Percentiles rank a stretch among this genome's conserved stretches.
phyloP scores from a whole-genome alignment of 805 yeast genomes.

The Zygotorulaspora chibaensis region DNA sequence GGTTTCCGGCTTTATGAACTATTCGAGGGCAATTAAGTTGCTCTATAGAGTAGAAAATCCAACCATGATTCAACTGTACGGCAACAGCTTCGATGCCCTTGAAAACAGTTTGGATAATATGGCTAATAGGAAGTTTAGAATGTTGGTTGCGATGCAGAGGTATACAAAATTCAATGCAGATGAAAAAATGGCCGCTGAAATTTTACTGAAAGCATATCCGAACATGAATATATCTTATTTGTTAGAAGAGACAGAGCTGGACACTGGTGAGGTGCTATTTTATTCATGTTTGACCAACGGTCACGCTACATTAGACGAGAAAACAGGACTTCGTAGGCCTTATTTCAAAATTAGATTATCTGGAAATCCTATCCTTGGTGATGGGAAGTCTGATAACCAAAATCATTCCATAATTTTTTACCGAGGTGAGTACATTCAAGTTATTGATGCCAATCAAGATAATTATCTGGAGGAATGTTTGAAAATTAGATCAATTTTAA shows the following conservation, averaged over 20 bases:
- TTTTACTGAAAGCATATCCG: conserved; percentile 70
- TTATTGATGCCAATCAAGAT: conserved; percentile 94
- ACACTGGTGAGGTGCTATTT: conserved; percentile 29
- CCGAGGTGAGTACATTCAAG: conserved; percentile 93
- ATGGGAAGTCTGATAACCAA: conserved; percentile 95
- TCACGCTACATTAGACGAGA: conserved; percentile 48
- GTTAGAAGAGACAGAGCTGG: conserved; percentile 39
- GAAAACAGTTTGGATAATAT: conserved; percentile 64
- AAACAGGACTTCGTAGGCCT: conserved; percentile 58
- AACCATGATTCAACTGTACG: conserved; percentile 43
- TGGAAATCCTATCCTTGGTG: conserved; percentile 94
- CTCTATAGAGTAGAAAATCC: conserved; percentile 65
- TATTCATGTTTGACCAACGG: conserved; percentile 72
- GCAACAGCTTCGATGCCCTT: conserved; percentile 49
- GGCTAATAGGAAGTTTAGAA: conserved; percentile 74
- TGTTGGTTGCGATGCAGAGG: conserved; percentile 87
- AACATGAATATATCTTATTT: conserved; percentile 53
- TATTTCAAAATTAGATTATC: conserved; percentile 67
- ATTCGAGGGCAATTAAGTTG: conserved; percentile 65
- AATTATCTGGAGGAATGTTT: conserved; percentile 92
- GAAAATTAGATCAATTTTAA: conserved; percentile 78
- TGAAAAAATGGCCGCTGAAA: conserved; percentile 64
- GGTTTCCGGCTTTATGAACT: conserved; percentile 78
- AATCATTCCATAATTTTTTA: conserved; percentile 81
- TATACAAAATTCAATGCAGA: conserved; percentile 56